Base-by-base conservation (phyloP, 805 yeast species). In the Teunomyces kruisii region DNA sequence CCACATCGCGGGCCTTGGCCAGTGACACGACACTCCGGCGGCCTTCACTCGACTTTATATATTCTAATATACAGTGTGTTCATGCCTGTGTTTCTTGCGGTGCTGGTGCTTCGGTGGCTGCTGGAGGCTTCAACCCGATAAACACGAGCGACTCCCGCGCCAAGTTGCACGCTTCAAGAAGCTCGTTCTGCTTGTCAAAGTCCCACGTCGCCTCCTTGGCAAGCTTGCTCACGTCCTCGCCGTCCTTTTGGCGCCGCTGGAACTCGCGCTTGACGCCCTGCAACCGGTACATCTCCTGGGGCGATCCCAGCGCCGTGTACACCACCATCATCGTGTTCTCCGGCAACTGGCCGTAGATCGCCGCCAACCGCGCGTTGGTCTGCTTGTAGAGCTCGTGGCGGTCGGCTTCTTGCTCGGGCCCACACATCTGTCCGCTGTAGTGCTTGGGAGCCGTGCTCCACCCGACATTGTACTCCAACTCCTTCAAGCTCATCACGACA, bases 121-220 rank as follows among this genome's bases (percentile, higher is more conserved):
- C n/a, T n/a, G n/a, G n/a, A n/a, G n/a, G 14, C 26, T 47, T 51
- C n/a, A 49, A 26, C 4, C 73, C 67, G 10, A 86, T 49, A 47
- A 86, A 79, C 4, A 81, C 70, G 4, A 84, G 59, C 3, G 91
- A 84, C 35, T 76, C 70, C 52, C 91, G 70, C 0, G 91, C 94
- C 5, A 54, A 55, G 2, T 57, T 61, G 1, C 80, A 68, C 0
- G 81, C 81, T 15, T 58, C 62, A 10, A 65, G 65, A 32, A 91
- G 65, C 38, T 68, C 70, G 14, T 64, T 65, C 22, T 68, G 75
- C 51, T 80, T 79, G 13, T 71, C 69, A 26, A 64, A 61, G 3
- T 77, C 75, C 87, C 90, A 83, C n/a, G 59, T 55, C 13, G 63
- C 61, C 26, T 75, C 74, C 15, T 48, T 48, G 1, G 61, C 44